Evolutionary conservation across 1,139 yeast genomes (phyloP).

Genomic region (Sugiyamaella paludigena): DNA sequence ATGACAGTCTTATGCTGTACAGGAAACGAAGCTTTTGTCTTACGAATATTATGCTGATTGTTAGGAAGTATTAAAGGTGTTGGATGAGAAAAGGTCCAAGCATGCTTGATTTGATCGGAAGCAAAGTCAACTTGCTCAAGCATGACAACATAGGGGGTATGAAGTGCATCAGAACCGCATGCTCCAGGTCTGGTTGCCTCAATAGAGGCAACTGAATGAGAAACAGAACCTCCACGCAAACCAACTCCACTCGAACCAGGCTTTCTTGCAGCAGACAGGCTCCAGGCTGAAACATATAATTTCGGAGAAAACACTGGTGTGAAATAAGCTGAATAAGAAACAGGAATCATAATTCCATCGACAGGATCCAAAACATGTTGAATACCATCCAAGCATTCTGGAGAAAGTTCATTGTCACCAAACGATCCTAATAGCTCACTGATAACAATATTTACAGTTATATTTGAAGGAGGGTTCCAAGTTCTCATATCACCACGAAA

Average conservation of each 20-base stretch:
- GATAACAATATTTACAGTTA: slow-evolving; percentile 52
- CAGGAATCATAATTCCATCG: slow-evolving; percentile 59
- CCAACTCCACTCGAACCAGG: slow-evolving; percentile 9
- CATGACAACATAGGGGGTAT: slow-evolving; percentile 61
- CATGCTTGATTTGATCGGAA: slow-evolving; percentile 26
- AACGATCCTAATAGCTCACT: slow-evolving; percentile 87
- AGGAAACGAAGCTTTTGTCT: slow-evolving; percentile 39
- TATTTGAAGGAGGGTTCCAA: slow-evolving; percentile 42
- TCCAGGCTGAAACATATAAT: slow-evolving; percentile 39
- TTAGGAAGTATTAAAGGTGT: slow-evolving; percentile 12
- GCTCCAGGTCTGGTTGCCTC: slow-evolving; percentile 15
- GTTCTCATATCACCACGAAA: slow-evolving; percentile 56
- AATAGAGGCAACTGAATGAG: slow-evolving; percentile 9
- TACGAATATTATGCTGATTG: slow-evolving; percentile 35
- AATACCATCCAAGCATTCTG: slow-evolving; percentile 60
- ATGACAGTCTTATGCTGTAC: slow-evolving; percentile 49
- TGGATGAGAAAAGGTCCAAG: slow-evolving; percentile 36
- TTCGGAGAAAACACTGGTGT: slow-evolving; percentile 66
- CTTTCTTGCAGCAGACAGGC: slow-evolving; percentile 11
- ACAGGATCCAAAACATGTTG: slow-evolving; percentile 33
- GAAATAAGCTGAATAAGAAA: slow-evolving; percentile 54
- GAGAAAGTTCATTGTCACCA: slow-evolving; percentile 87
- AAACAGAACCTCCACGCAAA: slow-evolving; percentile 1
- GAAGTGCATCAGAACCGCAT: slow-evolving; percentile 29
- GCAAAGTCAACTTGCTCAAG: slow-evolving; percentile 48